These are phyloP conservation scores for Auriculariales sp. DNA, from an alignment of 768 basidiomycete genomes.

Conservation along the genomic window DNA sequence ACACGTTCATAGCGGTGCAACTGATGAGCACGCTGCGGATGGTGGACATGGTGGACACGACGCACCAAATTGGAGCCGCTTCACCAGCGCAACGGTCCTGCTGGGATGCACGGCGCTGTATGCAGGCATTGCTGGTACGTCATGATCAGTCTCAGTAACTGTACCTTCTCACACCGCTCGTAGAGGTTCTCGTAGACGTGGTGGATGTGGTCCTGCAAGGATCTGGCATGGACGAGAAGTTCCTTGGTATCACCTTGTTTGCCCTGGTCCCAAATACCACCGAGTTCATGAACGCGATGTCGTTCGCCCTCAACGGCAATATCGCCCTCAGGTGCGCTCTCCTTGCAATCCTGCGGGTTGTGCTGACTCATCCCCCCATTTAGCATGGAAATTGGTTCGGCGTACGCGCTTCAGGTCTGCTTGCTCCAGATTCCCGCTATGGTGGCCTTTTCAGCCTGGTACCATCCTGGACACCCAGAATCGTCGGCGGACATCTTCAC, in stretches of 20 bases:
- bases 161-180: conserved; percentile 2
- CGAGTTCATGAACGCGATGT: conserved; percentile 99
- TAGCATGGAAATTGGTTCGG: conserved; percentile 99
- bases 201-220: conserved; percentile 86
- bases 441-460: conserved; percentile 97
- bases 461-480: conserved; percentile 75
- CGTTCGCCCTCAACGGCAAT: conserved; percentile 92
- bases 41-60: conserved; percentile 76
- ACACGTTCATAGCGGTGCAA: conserved; percentile 29
- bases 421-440: conserved; percentile 95
- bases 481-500: conserved; percentile 84
- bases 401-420: conserved; percentile 96
- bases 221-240: conserved; percentile 92
- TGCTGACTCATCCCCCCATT: neutral
- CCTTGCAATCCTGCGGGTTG: conserved; percentile 1
- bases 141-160: neutral
- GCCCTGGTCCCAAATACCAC: conserved; percentile 97
- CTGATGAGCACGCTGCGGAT: conserved; percentile 28
- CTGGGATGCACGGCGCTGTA: conserved; percentile 84
- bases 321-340: conserved; percentile 75
- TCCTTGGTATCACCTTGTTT: conserved; percentile 91
- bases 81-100: conserved; percentile 78
- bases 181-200: conserved; percentile 88
- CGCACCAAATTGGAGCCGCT: conserved; percentile 90
- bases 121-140: conserved; percentile 86